These are phyloP conservation scores for Spathaspora sp. DNA, from an alignment of 805 yeast species.

Conservation along the genomic window DNA sequence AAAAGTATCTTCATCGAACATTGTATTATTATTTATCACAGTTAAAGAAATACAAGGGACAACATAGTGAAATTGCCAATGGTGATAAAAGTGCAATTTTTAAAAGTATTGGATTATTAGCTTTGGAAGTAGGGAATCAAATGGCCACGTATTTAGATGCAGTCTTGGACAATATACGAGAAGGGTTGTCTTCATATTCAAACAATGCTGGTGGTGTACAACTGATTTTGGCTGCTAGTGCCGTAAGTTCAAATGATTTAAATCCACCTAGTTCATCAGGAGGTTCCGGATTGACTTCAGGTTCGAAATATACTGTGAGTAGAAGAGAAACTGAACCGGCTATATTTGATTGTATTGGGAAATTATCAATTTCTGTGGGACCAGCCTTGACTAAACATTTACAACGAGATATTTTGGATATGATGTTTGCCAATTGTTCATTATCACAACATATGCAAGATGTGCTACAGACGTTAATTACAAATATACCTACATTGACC, in stretches of 20 bases:
- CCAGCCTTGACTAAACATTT: slow-evolving; percentile 89
- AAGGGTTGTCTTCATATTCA: slow-evolving; percentile 51
- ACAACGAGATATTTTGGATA: slow-evolving; percentile 74
- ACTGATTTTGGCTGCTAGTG: slow-evolving; percentile 34
- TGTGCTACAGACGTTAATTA: slow-evolving; percentile 63
- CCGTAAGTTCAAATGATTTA: slow-evolving; percentile 17
- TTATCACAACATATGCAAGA: slow-evolving; percentile 79
- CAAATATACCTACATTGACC: slow-evolving; percentile 76
- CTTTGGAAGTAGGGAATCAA: slow-evolving; percentile 74
- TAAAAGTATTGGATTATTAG: slow-evolving; percentile 79
- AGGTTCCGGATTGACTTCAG: slow-evolving; percentile 9
- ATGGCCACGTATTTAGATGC: slow-evolving; percentile 87
- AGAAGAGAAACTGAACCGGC: slow-evolving; percentile 80
- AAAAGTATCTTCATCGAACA: slow-evolving; percentile 75
- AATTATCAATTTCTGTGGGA: slow-evolving; percentile 84
- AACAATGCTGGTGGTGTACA: slow-evolving; percentile 33
- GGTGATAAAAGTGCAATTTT: slow-evolving; percentile 73
- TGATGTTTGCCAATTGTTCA: slow-evolving; percentile 73
- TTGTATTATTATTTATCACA: slow-evolving; percentile 74
- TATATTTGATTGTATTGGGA: slow-evolving; percentile 83
- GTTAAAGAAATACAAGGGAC: slow-evolving; percentile 59
- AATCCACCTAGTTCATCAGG: slow-evolving; percentile 3
- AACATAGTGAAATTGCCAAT: slow-evolving; percentile 33
- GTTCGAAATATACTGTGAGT: slow-evolving; percentile 50
- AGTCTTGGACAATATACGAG: slow-evolving; percentile 77